Conservation (phyloP, 2,329 filamentous ascomycete genomes). For the Diplocarpon mali region DNA sequence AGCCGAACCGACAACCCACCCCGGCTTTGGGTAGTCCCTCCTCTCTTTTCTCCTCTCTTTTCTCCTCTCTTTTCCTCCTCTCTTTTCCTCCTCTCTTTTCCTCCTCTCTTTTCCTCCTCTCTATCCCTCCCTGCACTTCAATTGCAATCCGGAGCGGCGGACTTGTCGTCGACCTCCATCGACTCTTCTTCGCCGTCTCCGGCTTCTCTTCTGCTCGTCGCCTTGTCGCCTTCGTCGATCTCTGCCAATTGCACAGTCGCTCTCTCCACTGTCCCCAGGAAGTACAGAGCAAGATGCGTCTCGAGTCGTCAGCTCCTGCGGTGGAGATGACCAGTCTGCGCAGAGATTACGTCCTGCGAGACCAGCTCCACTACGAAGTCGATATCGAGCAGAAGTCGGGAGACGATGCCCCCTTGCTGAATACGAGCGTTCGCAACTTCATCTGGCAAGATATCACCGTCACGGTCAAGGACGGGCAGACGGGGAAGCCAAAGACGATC, state of each 20-base stretch:
- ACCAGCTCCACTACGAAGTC: constrained; percentile 8
- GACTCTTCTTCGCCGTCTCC: no score
- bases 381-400: constrained; percentile 23
- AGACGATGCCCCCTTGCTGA: constrained; percentile 38
- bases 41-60: background rate
- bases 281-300: background rate
- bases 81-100: background rate
- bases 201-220: no score
- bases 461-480: constrained; percentile 59
- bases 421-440: constrained; percentile 52
- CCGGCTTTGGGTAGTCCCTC: background rate
- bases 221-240: background rate
- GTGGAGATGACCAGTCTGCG: constrained; percentile 2
- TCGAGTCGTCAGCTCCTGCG: background rate
- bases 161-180: no score
- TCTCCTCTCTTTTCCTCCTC: background rate
- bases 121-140: no score
- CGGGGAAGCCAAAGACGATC: constrained; percentile 51
- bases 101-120: background rate
- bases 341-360: background rate
- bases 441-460: constrained; percentile 59
- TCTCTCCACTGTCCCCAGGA: background rate
- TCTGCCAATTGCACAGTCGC: background rate
- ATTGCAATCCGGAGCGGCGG: no score
- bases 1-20: background rate